A percentile compares a stretch with the other conserved stretches of the same genome.
phyloP scores from a whole-genome alignment of 169 alveolate genomes.

The Besnoitia besnoiti region DNA sequence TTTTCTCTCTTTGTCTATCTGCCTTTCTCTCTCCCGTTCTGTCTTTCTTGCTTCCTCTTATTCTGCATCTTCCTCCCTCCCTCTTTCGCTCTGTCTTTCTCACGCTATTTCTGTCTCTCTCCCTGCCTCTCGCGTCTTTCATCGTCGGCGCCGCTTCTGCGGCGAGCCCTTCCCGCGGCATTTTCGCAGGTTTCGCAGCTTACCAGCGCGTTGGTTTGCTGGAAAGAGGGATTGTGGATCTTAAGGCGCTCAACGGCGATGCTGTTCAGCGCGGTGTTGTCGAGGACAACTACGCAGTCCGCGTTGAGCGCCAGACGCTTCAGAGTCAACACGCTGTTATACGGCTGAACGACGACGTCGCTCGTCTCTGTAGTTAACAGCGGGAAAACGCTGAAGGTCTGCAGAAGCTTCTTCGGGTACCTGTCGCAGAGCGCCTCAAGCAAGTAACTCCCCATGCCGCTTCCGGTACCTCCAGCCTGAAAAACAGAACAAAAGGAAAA shows the following conservation, averaged over 20 bases:
- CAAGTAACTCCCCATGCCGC: constrained; percentile 98
- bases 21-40: no score
- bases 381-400: constrained; percentile 94
- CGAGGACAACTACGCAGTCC: constrained; percentile 98
- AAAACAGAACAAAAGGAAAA: no score
- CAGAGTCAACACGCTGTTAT: constrained; percentile 94
- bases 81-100: no score
- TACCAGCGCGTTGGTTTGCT: constrained; percentile 74
- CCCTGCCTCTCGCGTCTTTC: not conserved
- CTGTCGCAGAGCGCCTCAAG: constrained; percentile 95
- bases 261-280: constrained; percentile 97
- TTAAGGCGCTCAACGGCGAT: constrained; percentile 93
- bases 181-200: not conserved
- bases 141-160: not conserved
- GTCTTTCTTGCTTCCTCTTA: no score
- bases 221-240: constrained; percentile 80
- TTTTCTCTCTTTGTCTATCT: no score
- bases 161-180: not conserved
- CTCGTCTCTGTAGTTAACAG: constrained; percentile 90
- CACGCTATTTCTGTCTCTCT: not conserved
- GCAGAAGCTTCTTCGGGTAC: constrained; percentile 82
- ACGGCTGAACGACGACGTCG: constrained; percentile 99
- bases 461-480: constrained; percentile 99
- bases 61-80: no score
- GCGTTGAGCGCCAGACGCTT: constrained; percentile 77